Percentiles rank a stretch among this genome's conserved stretches.
Evolutionary conservation across 257 asterid species (phyloP).

Genomic region (Gentiana dahurica): DNA sequence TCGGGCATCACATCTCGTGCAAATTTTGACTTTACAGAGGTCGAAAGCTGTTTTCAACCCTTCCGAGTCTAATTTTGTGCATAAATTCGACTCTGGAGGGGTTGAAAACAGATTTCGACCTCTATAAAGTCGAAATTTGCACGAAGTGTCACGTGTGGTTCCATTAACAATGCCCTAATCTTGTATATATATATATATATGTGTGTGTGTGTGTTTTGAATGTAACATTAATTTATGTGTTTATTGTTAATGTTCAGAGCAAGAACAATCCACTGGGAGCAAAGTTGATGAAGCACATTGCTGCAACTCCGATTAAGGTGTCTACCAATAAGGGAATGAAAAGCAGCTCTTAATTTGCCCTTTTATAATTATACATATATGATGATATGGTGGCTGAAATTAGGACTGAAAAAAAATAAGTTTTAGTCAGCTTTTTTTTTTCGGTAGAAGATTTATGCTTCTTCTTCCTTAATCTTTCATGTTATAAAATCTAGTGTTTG

Average conservation of each 20-base stretch:
- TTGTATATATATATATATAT: too few relatives aligned
- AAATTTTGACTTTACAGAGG: too few relatives aligned
- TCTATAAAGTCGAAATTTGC: conserved; percentile 15
- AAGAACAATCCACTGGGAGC: conserved; percentile 61
- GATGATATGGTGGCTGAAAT: conserved; percentile 9
- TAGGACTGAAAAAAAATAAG: background rate
- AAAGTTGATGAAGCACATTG: conserved; percentile 51
- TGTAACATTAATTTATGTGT: background rate
- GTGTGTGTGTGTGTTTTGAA: too few relatives aligned
- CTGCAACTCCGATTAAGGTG: conserved; percentile 44
- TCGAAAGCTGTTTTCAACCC: too few relatives aligned
- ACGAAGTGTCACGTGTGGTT: too few relatives aligned
- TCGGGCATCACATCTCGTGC: conserved; percentile 37
- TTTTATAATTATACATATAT: background rate
- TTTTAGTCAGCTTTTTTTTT: background rate
- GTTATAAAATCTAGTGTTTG: too few relatives aligned
- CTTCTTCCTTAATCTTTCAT: background rate
- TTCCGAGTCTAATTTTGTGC: too few relatives aligned
- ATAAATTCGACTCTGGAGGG: too few relatives aligned
- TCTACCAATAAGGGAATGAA: conserved; percentile 17
- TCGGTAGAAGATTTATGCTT: background rate
- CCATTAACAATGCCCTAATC: too few relatives aligned
- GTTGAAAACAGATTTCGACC: too few relatives aligned
- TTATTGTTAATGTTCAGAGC: conserved; percentile 31
- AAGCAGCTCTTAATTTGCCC: conserved; percentile 27